Percentiles rank a stretch among this genome's conserved stretches.
Evolutionary conservation across 176 grass and related monocot genomes (phyloP).

Genomic region (Phyllostachys edulis): DNA sequence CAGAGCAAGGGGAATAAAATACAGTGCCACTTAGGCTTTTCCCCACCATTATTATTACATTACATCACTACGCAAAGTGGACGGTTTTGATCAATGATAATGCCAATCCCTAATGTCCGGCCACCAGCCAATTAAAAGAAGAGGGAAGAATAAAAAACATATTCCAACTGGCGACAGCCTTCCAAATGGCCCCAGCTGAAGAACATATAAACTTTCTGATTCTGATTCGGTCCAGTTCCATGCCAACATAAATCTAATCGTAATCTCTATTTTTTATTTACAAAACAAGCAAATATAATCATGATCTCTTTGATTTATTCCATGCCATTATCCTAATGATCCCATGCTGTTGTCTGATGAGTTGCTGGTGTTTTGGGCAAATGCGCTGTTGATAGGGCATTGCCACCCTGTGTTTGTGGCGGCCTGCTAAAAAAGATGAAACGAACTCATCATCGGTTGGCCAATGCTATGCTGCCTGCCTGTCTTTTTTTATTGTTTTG

Average conservation of each 20-base stretch:
- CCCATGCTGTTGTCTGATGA: background rate
- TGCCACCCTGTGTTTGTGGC: constrained; percentile 10
- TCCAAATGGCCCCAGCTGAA: background rate
- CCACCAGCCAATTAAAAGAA: background rate
- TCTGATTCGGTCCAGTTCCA: constrained; percentile 20
- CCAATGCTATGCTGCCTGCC: background rate
- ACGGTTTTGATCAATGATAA: background rate
- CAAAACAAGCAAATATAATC: constrained; percentile 3
- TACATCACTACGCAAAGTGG: background rate
- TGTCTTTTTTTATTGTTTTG: background rate
- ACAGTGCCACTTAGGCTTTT: background rate
- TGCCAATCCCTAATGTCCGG: background rate
- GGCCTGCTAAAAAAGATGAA: background rate
- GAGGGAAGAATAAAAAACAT: background rate
- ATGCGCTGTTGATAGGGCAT: background rate
- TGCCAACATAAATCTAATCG: constrained; percentile 15
- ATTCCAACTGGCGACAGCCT: constrained; percentile 15
- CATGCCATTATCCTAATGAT: background rate
- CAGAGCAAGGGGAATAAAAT: background rate
- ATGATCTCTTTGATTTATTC: background rate
- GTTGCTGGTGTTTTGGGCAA: background rate
- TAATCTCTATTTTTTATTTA: background rate
- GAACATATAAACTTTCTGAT: background rate
- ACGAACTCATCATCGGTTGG: background rate
- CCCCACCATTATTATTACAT: background rate